These are phyloP conservation scores for Madurella fahalii DNA, from an alignment of 2,329 filamentous ascomycete species.

Conservation along the genomic window DNA sequence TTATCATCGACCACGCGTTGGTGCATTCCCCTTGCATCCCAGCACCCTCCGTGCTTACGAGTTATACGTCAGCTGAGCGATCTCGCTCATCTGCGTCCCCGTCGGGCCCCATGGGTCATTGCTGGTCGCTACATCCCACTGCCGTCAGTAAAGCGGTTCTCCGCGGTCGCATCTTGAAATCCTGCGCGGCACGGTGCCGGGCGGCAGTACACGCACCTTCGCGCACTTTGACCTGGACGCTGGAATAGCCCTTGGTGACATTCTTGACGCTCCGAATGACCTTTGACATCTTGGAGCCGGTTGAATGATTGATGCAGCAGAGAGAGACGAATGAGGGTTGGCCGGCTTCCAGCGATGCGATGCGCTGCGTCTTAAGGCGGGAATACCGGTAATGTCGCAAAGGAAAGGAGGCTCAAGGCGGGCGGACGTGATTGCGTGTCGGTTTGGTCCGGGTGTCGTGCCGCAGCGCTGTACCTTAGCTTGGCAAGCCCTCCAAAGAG, in stretches of 20 bases:
- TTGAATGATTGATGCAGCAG: constrained; percentile 1
- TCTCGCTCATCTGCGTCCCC: constrained; percentile 97
- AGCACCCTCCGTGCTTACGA: constrained; percentile 58
- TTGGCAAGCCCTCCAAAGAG: constrained; percentile 6
- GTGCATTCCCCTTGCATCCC: not conserved
- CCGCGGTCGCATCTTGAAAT: not conserved
- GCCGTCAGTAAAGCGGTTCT: constrained; percentile 13
- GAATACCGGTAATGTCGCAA: constrained; percentile 7
- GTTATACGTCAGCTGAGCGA: constrained; percentile 95
- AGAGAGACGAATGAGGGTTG: not conserved
- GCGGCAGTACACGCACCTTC: constrained; percentile 63
- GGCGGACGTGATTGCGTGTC: constrained; percentile 10
- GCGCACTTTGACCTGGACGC: constrained; percentile 94
- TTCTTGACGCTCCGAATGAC: constrained; percentile 98
- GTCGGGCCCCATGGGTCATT: constrained; percentile 99
- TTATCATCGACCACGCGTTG: not conserved
- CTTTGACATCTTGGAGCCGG: constrained; percentile 71
- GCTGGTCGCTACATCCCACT: constrained; percentile 68
- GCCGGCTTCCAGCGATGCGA: constrained; percentile 6
- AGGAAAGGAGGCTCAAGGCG: not conserved
- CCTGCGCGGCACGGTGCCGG: constrained; percentile 6
- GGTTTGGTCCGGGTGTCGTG: constrained; percentile 5
- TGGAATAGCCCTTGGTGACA: constrained; percentile 97
- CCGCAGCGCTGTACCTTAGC: constrained; percentile 3
- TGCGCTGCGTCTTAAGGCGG: constrained; percentile 2